Conservation (phyloP, 2,329 filamentous ascomycete species). For the Colletotrichum sp. region DNA sequence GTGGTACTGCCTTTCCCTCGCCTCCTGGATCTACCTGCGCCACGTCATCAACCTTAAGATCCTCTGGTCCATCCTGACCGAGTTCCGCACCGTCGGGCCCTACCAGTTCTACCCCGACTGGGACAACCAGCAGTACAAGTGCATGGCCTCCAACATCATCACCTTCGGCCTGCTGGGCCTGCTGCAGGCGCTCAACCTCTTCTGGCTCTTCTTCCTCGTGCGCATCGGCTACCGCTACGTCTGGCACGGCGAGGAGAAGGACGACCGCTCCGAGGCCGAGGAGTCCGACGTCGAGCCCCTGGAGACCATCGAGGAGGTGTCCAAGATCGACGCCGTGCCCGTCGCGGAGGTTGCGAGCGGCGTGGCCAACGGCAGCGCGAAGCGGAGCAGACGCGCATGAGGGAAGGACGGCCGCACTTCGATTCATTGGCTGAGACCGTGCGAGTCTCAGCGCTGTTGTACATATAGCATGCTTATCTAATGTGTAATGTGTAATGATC, state of each 20-base stretch:
- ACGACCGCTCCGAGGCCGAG: slow-evolving; percentile 63
- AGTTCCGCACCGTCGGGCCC: slow-evolving; percentile 62
- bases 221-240: slow-evolving; percentile 61
- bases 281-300: slow-evolving; percentile 47
- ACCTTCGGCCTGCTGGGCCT: slow-evolving; percentile 56
- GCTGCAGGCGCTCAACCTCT: slow-evolving; percentile 64
- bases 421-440: neutral
- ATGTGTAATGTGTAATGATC: slow-evolving; percentile 12
- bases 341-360: neutral
- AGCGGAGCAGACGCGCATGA: slow-evolving; percentile 9
- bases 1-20: slow-evolving; percentile 71
- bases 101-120: slow-evolving; percentile 59
- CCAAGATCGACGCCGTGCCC: slow-evolving; percentile 4
- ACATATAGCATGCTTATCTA: slow-evolving; percentile 4
- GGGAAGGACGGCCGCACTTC: neutral
- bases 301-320: slow-evolving; percentile 16
- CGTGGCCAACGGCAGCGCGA: slow-evolving; percentile 2
- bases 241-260: slow-evolving; percentile 52
- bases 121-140: slow-evolving; percentile 66
- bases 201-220: slow-evolving; percentile 65
- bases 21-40: slow-evolving; percentile 73
- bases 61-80: slow-evolving; percentile 61
- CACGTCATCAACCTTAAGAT: slow-evolving; percentile 71
- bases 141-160: slow-evolving; percentile 57
- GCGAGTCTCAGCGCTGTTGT: neutral